phyloP scores from a whole-genome alignment of 805 yeast species.

The Maudiozyma barnettii region DNA sequence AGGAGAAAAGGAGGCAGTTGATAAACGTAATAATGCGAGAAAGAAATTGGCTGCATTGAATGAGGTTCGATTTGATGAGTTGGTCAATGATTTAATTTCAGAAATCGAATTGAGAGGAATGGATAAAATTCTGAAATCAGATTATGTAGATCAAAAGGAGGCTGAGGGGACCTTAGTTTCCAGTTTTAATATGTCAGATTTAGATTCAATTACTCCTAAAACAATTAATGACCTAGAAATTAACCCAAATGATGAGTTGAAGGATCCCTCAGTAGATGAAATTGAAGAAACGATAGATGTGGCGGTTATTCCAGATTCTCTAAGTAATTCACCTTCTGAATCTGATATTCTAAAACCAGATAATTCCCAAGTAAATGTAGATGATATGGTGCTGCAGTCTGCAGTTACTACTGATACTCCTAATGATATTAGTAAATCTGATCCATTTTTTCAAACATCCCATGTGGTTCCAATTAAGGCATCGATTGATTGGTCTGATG shows the following conservation, averaged over 20 bases:
- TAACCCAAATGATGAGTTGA: background rate
- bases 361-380: background rate
- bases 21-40: conserved; percentile 85
- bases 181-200: background rate
- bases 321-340: too few relatives aligned
- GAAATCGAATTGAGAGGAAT: conserved; percentile 72
- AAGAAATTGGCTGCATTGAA: conserved; percentile 80
- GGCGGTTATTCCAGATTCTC: too few relatives aligned
- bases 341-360: too few relatives aligned
- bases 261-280: background rate
- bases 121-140: conserved; percentile 20
- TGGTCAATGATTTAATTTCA: conserved; percentile 76
- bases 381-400: background rate
- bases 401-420: background rate
- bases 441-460: conserved; percentile 38
- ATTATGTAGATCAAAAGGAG: background rate
- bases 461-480: conserved; percentile 81
- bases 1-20: conserved; percentile 21
- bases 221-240: background rate
- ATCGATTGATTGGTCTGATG: conserved; percentile 79
- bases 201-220: background rate
- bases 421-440: background rate
- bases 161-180: background rate
- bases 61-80: conserved; percentile 70
- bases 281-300: too few relatives aligned